phyloP scores from a whole-genome alignment of 2,329 filamentous ascomycete genomes.

The Colletotrichum kahawae region DNA sequence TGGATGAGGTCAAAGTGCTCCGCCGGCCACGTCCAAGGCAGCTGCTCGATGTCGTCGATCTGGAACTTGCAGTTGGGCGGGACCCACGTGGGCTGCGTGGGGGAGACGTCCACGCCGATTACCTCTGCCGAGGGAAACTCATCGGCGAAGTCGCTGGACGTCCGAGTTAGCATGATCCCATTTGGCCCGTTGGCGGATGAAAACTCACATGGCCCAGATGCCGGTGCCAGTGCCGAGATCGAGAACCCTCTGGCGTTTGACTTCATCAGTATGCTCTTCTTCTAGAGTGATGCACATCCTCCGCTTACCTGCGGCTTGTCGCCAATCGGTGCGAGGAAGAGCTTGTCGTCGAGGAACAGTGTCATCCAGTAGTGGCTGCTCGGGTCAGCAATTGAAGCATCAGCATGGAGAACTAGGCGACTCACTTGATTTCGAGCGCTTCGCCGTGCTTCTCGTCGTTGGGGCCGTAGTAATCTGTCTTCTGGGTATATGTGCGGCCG shows the following conservation, averaged over 20 bases:
- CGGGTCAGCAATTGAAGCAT: background rate
- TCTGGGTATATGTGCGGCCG: background rate
- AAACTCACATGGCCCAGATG: slow-evolving; percentile 44
- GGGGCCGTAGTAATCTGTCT: slow-evolving; percentile 30
- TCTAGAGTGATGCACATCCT: background rate
- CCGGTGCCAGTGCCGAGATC: slow-evolving; percentile 49
- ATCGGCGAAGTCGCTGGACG: slow-evolving; percentile 51
- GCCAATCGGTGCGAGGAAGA: slow-evolving; percentile 17
- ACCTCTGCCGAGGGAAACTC: slow-evolving; percentile 46
- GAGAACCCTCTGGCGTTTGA: slow-evolving; percentile 36
- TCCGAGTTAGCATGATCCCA: too few relatives aligned
- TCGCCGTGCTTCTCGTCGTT: slow-evolving; percentile 31
- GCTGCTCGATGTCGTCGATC: slow-evolving; percentile 64
- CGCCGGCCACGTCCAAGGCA: slow-evolving; percentile 49
- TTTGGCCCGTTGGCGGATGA: background rate
- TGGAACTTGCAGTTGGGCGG: slow-evolving; percentile 69
- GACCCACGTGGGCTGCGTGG: slow-evolving; percentile 60
- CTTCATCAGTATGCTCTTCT: background rate
- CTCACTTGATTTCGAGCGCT: slow-evolving; percentile 25
- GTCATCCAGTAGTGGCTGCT: slow-evolving; percentile 28
- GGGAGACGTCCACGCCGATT: slow-evolving; percentile 59
- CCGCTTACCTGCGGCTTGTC: background rate
- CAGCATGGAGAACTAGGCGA: too few relatives aligned
- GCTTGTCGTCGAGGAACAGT: slow-evolving; percentile 25
- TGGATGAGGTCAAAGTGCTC: slow-evolving; percentile 65